Conservation (phyloP, 305 asterid species). For the Fraxinus sp. region DNA sequence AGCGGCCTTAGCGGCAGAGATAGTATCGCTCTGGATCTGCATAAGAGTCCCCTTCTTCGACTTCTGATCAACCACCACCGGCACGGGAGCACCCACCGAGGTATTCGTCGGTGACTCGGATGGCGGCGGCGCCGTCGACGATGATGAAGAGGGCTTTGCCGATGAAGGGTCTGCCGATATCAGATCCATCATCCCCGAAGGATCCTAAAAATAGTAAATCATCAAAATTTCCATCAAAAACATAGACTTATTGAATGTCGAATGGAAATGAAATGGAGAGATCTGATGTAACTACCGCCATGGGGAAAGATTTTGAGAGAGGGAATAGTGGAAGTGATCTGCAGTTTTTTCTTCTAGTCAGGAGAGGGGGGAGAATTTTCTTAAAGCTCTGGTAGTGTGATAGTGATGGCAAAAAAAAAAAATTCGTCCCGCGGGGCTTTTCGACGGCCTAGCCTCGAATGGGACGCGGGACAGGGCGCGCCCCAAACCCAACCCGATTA, state of each 20-base stretch:
- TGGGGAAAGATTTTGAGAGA: too few relatives aligned
- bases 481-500: too few relatives aligned
- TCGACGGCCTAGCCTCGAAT: too few relatives aligned
- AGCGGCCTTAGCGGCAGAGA: constrained; percentile 95
- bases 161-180: constrained; percentile 85
- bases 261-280: too few relatives aligned
- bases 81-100: constrained; percentile 43
- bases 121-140: constrained; percentile 54
- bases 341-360: too few relatives aligned
- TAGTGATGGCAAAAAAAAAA: too few relatives aligned
- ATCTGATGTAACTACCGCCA: too few relatives aligned
- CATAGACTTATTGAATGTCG: neutral
- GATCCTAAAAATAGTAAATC: constrained; percentile 49
- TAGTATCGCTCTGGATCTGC: constrained; percentile 98
- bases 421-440: too few relatives aligned
- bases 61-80: constrained; percentile 67
- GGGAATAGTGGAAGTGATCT: too few relatives aligned
- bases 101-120: constrained; percentile 39
- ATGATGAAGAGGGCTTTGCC: constrained; percentile 41
- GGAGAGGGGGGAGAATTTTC: too few relatives aligned
- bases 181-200: constrained; percentile 97
- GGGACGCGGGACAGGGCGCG: too few relatives aligned
- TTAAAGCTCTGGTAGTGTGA: too few relatives aligned
- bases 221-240: neutral
- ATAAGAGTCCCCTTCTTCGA: constrained; percentile 78